Evolutionary conservation across 306 rosid genomes (phyloP), one percentile per base, ranked within the genome.

Genomic region (Lathyrus aphaca): DNA sequence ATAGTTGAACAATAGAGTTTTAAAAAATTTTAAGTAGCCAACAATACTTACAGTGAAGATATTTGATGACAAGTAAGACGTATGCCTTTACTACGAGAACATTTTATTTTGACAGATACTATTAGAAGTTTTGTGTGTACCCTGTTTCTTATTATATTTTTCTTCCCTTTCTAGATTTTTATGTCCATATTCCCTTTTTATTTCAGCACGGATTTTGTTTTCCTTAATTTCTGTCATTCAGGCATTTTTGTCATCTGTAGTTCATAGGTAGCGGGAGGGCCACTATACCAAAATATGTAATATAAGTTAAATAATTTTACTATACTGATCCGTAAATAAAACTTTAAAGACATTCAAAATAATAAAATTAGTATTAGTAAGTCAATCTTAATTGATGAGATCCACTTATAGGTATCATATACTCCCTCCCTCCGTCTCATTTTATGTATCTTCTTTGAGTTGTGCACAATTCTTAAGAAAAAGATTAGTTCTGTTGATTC

Each of bases 41-140:
- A 53, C 59, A 53, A 4, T 57, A 57, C 39, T 30, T n/a, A 21
- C 35, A 30, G 64, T 15, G 19, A 58, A 58, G 42, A 58, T 30
- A 30, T 3, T 30, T 15, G 13, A n/a, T 57, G 64, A 57, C 64
- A 57, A 0, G 37, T 30, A 30, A 30, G 37, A 30, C 5, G 8
- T 6, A 30, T 32, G 38, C 38, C 38, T 32, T 32, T 32, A 32
- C 38, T 6, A 32, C 1, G 37, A 30, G 37, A 32, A 32, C 2
- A 1, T 32, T 32, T 32, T 32, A 32, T 32, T 32, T 32, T 32
- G 8, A 32, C 38, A 32, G 38, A 32, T 32, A 61, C 48, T 17
- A 37, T 61, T 45, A 37, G n/a, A 30, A 57, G 15, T n/a, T 21
- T 21, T 57, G 37, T 59, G 37, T 59, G 9, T 32, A 9, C 17